Percentiles rank a stretch among this genome's conserved stretches.
Evolutionary conservation across 208 protist species (phyloP).

Genomic region (Acanthamoeba polyphaga): DNA sequence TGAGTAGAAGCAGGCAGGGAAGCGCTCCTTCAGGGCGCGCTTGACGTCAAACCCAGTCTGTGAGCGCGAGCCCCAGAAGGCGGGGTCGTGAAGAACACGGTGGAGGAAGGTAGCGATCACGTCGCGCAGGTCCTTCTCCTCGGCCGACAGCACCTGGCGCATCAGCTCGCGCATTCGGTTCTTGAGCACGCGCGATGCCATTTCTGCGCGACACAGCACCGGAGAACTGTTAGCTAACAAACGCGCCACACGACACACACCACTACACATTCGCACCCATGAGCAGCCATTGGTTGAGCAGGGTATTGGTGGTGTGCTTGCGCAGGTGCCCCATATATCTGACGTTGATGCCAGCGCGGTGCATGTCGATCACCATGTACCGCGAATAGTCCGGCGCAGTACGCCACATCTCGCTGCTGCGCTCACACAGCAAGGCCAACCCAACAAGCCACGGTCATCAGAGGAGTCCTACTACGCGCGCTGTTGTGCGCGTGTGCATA

Average conservation of each 20-base stretch:
- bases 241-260: too few species aligned
- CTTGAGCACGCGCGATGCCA: constrained; percentile 42
- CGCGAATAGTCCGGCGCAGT: neutral
- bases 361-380: constrained; percentile 21
- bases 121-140: neutral
- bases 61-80: neutral
- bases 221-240: too few species aligned
- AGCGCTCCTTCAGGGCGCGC: neutral
- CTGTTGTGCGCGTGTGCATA: neutral
- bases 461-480: too few species aligned
- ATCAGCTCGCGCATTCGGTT: constrained; percentile 60
- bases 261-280: neutral
- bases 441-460: neutral
- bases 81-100: neutral
- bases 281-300: constrained; percentile 10
- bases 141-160: neutral
- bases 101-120: constrained; percentile 14
- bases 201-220: neutral
- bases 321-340: neutral
- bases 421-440: neutral
- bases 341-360: neutral
- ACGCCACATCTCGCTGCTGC: neutral
- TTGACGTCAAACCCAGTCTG: neutral
- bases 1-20: neutral
- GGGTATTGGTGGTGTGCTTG: neutral